Evolutionary conservation across 495 filamentous ascomycete genomes (phyloP).

Genomic region (Astrothelium subdiscretum): DNA sequence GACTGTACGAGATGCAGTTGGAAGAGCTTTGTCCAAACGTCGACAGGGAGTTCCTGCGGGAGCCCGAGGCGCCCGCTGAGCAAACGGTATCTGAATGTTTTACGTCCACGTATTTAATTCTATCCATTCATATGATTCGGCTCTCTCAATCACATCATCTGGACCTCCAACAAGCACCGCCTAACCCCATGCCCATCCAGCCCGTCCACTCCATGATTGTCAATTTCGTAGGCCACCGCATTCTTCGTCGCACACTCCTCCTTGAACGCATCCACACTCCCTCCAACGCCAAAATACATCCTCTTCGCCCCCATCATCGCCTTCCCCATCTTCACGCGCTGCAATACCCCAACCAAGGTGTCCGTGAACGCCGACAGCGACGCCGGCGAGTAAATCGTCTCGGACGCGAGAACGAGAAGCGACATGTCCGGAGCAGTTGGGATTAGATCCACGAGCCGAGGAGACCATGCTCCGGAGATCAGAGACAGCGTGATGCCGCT

Average conservation of each 20-base stretch:
- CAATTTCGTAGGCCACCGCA: constrained; percentile 39
- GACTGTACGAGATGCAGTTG: constrained; percentile 31
- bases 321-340: constrained; percentile 40
- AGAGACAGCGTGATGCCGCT: constrained; percentile 54
- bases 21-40: constrained; percentile 19
- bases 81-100: not conserved
- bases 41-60: constrained; percentile 16
- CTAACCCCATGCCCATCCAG: constrained; percentile 40
- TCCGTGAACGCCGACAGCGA: constrained; percentile 63
- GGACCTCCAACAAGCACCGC: constrained; percentile 32
- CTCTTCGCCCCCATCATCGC: constrained; percentile 84
- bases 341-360: constrained; percentile 54
- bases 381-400: constrained; percentile 87
- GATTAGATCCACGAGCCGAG: constrained; percentile 29
- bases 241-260: constrained; percentile 44
- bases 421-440: constrained; percentile 20
- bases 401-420: constrained; percentile 65
- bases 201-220: constrained; percentile 36
- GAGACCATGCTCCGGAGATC: constrained; percentile 70
- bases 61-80: not conserved
- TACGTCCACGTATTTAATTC: not conserved
- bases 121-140: not conserved
- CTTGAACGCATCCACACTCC: constrained; percentile 82
- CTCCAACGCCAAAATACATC: constrained; percentile 94
- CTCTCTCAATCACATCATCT: constrained; percentile 23